Evolutionary conservation across 2,329 filamentous ascomycete genomes (phyloP), one percentile per base, ranked within the genome.

Genomic region (Drechslera avenae): DNA sequence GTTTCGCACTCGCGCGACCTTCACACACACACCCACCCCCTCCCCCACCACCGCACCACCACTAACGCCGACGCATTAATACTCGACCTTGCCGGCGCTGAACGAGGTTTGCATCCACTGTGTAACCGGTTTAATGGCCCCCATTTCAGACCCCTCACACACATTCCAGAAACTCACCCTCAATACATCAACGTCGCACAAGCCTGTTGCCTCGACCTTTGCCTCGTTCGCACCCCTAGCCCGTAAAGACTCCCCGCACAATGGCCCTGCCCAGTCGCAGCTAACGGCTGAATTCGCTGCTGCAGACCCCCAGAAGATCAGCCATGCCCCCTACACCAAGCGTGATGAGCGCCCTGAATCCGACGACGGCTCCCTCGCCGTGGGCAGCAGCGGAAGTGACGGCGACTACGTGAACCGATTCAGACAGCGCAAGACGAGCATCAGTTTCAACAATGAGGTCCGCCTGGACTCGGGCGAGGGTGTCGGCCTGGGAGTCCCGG

Each of bases 81-180:
- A 64, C 62, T 45, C 47, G 46, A 49, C 6, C 52, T 45, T 52
- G 47, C 57, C 59, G 57, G 46, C 50, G 34, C 51, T 40, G 21
- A 46, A 39, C 52, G 64, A 69, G 69, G 68, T 68, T 66, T 67
- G 67, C 66, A 60, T 55, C 53, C 64, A 72, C 63, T 60, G 63
- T 69, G 37, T 54, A 65, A 62, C 62, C 60, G 59, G 58, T 61
- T 63, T 63, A 68, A 75, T 75, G 72, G 73, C 72, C 68, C 68
- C 71, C 52, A 59, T 57, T 54, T 57, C 69, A 63, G 66, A 66
- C 59, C 68, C 68, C 66, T 71, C 71, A 71, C 71, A 73, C 59
- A 63, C 58, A 61, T 75, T 75, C 66, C 72, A 72, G 66, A 75
- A 75, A 60, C 72, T 75, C 60, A 73, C 69, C 59, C 63, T 75